Base-by-base conservation (phyloP, 257 asterid species). In the Penstemon newberryi region DNA sequence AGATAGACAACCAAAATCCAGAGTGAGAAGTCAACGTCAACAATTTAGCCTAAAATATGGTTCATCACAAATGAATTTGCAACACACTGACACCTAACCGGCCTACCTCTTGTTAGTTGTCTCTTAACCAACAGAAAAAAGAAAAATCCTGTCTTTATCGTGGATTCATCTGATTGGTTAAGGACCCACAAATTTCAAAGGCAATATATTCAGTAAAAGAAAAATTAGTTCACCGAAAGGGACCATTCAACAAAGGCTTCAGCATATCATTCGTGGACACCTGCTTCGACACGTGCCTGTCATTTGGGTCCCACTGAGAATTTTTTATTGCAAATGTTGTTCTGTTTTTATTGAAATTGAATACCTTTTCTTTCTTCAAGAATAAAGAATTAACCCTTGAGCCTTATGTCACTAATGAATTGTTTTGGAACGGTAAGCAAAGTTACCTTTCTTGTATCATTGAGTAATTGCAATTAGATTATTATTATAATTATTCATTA, bases 171-270 rank as follows among this genome's bases (percentile, higher is more conserved):
- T 19, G 33, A 78, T 66, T 67, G 78, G 80, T 4, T 11, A 0
- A 12, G 66, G 74, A 40, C 52, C 76, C 78, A 65, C 45, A 64
- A 42, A 19, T 51, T 65, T 49, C 60, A 66, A 71, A 82, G 61
- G 71, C 36, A 39, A 46, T 52, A 53, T 70, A 71, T 57, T 65
- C 46, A 53, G 9, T 36, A 11, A 19, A 8, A 33, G 59, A 72
- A 69, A 56, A 58, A 71, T 77, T 79, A 69, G 79, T 65, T 85
- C 78, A 75, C 85, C 84, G 82, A 81, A 83, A 85, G 85, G 67
- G 39, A 60, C 61, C 72, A 46, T 7, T 53, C 45, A 65, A 9
- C 59, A 39, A 39, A 6, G 61, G 12, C 60, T 13, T 2, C 15
- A 69, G 65, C 79, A 46, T 70, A 75, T 80, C 55, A 78, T n/a